A percentile compares a stretch with the other conserved stretches of the same genome.
Conservation (phyloP, 208 protist species). For the Naegleria fowleri region DNA sequence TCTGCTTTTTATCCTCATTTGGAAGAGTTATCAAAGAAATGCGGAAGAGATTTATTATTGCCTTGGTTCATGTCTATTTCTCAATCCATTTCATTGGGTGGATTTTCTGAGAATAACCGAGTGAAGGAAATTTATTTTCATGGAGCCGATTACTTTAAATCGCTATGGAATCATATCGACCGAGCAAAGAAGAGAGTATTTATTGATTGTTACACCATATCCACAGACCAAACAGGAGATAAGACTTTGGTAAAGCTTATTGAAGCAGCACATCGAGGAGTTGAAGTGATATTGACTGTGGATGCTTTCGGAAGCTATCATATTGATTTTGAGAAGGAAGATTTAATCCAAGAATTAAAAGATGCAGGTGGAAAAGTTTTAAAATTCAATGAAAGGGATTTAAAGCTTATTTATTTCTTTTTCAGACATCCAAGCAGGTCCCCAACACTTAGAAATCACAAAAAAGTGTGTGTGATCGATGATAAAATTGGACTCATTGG, state of each 20-base stretch:
- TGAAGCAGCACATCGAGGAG: conserved; percentile 57
- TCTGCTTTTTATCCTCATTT: background rate
- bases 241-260: conserved; percentile 61
- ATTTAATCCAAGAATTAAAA: conserved; percentile 47
- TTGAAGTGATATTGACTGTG: conserved; percentile 70
- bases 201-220: conserved; percentile 86
- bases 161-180: conserved; percentile 76
- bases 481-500: conserved; percentile 69
- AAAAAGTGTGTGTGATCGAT: conserved; percentile 79
- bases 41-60: background rate
- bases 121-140: conserved; percentile 51
- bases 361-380: conserved; percentile 54
- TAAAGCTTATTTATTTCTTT: conserved; percentile 54
- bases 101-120: background rate
- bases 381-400: conserved; percentile 65
- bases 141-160: conserved; percentile 62
- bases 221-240: conserved; percentile 70
- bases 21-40: background rate
- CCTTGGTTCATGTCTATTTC: background rate
- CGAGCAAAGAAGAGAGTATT: conserved; percentile 57
- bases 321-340: conserved; percentile 61
- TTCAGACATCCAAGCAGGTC: conserved; percentile 62
- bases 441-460: conserved; percentile 75
- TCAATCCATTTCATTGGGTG: background rate
- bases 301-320: conserved; percentile 80